Percentiles rank a stretch among this genome's conserved stretches.
Conservation (phyloP, 2,329 filamentous ascomycete species). For the Microsporum audouinii region DNA sequence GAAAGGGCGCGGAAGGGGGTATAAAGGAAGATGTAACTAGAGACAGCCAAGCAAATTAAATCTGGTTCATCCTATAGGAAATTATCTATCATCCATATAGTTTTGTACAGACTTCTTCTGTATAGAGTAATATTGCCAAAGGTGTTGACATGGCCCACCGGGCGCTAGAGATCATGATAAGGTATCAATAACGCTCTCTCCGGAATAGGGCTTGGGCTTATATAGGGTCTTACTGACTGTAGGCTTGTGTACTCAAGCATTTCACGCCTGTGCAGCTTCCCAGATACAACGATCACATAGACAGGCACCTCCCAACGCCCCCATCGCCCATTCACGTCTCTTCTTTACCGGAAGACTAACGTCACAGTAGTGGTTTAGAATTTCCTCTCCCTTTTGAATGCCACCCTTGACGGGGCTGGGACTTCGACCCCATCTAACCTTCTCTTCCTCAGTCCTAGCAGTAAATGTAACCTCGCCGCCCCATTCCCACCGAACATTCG, state of each 20-base stretch:
- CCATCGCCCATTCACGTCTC: constrained; percentile 76
- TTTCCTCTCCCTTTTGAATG: constrained; percentile 68
- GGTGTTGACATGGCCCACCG: too few relatives aligned
- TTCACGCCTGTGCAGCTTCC: constrained; percentile 42
- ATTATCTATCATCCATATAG: background rate
- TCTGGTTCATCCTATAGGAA: background rate
- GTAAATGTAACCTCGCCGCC: constrained; percentile 39
- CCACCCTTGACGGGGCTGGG: constrained; percentile 46
- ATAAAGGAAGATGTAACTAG: background rate
- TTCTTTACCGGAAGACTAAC: constrained; percentile 64
- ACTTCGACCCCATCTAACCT: constrained; percentile 25
- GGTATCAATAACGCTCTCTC: too few relatives aligned
- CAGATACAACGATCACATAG: constrained; percentile 71
- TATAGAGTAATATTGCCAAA: too few relatives aligned
- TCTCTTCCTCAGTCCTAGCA: constrained; percentile 25
- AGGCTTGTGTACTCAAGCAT: background rate
- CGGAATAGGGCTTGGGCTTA: too few relatives aligned
- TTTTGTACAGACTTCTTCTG: background rate
- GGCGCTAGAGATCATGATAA: too few relatives aligned
- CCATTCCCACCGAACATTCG: constrained; percentile 93
- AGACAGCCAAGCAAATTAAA: background rate
- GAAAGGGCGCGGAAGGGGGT: background rate
- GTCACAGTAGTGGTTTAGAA: constrained; percentile 92
- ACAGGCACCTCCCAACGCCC: constrained; percentile 79
- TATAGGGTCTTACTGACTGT: too few relatives aligned